Base-by-base conservation (phyloP, 2,329 filamentous ascomycete species). In the Berkeleyomyces rouxiae region DNA sequence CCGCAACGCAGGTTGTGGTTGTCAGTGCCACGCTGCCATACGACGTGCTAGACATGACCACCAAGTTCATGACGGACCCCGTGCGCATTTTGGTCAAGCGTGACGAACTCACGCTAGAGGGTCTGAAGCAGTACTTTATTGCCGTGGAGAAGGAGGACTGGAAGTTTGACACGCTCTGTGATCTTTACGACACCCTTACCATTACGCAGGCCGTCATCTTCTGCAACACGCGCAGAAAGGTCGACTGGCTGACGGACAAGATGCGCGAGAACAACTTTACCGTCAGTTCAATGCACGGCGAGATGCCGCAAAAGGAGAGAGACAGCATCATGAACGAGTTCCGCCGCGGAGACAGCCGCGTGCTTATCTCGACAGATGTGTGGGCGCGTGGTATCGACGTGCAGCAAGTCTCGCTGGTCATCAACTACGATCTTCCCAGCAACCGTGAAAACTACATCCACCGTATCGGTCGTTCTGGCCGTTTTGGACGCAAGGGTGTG, bases 381-480 rank as follows among this genome's bases (percentile, higher is more conserved):
- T 95, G 92, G 90, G 93, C 93, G 63, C 87, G 93, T 73, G 93
- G 93, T 77, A 99, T 99, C 75, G 93, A 99, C 72, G 93, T 99
- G 59, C 93, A 99, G 76, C 93, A 99, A 74, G 93, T 99, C 69
- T 95, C 88, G 66, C 78, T 99, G 71, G 93, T 99, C 66, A 99
- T 99, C 80, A 99, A 99, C 79, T 99, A 99, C 75, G 93, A 99
- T 73, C 79, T 99, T 65, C 93, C 93, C 3, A 93, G 88, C 76
- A 97, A 99, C 76, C 90, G 93, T 81, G 93, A 99, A 77, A 99
- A 99, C 78, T 99, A 99, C 76, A 97, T 99, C 74, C 93, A 99
- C 79, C 87, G 93, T 69, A 99, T 99, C 70, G 93, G 93, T 72
- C 85, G 93, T 72, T 93, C 89, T 72, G 93, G 93, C 69, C 84